Conservation (phyloP, 2,329 filamentous ascomycete species). For the Fusarium denticulatum region DNA sequence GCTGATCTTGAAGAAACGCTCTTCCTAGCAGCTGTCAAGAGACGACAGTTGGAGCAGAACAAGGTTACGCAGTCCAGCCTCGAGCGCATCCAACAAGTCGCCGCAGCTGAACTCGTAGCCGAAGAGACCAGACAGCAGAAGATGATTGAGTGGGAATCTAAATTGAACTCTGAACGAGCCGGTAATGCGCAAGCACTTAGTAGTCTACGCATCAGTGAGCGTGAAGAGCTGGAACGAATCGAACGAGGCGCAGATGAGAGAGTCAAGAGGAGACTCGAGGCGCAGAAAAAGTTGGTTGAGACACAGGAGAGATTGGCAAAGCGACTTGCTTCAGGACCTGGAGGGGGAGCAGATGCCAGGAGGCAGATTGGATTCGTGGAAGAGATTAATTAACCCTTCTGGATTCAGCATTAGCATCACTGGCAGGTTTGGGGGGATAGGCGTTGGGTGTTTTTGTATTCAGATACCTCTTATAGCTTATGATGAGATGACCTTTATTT, state of each 20-base stretch:
- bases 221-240: conserved; percentile 61
- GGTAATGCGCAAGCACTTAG: conserved; percentile 62
- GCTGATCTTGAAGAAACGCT: conserved; percentile 59
- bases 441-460: conserved; percentile 13
- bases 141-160: conserved; percentile 60
- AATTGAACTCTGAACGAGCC: conserved; percentile 57
- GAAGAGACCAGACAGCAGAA: conserved; percentile 56
- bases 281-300: conserved; percentile 65
- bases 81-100: conserved; percentile 56
- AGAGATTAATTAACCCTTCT: conserved; percentile 55
- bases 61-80: conserved; percentile 58
- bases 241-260: conserved; percentile 59
- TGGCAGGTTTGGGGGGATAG: conserved; percentile 1
- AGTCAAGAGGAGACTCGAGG: conserved; percentile 56
- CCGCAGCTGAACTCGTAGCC: conserved; percentile 57
- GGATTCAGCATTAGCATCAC: neutral
- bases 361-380: conserved; percentile 67
- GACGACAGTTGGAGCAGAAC: conserved; percentile 58
- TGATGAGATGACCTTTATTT: neutral
- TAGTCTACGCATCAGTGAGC: conserved; percentile 59
- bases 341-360: conserved; percentile 46
- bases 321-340: conserved; percentile 55
- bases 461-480: conserved; percentile 8
- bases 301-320: conserved; percentile 53
- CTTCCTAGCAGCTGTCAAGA: conserved; percentile 45